A percentile compares a stretch with the other conserved stretches of the same genome.
Conservation (phyloP, 331 rosid species). For the Malus hybrid region DNA sequence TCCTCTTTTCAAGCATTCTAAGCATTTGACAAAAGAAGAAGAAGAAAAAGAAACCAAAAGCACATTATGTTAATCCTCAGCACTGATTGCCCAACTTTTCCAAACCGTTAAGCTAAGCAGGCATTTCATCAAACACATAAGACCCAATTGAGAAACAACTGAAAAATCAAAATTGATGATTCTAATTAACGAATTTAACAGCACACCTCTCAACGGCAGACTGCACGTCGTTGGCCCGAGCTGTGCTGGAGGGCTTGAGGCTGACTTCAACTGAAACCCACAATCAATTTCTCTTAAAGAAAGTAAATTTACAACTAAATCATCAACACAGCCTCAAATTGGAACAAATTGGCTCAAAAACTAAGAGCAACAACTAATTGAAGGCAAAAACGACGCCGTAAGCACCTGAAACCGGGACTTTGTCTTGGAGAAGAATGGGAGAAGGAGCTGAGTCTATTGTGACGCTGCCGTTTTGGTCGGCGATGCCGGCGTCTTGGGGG, state of each 20-base stretch:
- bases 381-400: not conserved
- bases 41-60: not conserved
- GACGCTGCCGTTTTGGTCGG: conserved; percentile 33
- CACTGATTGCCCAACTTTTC: not conserved
- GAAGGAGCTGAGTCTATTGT: conserved; percentile 25
- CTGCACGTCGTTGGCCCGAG: conserved; percentile 57
- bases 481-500: conserved; percentile 21
- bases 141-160: not conserved
- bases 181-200: not conserved
- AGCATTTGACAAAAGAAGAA: not conserved
- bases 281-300: not conserved
- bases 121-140: conserved; percentile 1
- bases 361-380: not conserved
- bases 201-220: conserved; percentile 62
- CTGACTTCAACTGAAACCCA: conserved; percentile 64
- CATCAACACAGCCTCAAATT: not conserved
- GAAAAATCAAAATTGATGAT: not conserved
- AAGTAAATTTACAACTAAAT: conserved; percentile 5
- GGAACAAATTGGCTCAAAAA: not conserved
- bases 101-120: not conserved
- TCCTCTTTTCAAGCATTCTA: conserved; percentile 95
- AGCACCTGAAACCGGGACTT: conserved; percentile 65
- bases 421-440: conserved; percentile 30
- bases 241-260: conserved; percentile 80
- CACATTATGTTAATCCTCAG: not conserved